Evolutionary conservation across 1,139 yeast genomes (phyloP), one percentile per base, ranked within the genome.

Genomic region (Nadsonia starkeyi-henricii): DNA sequence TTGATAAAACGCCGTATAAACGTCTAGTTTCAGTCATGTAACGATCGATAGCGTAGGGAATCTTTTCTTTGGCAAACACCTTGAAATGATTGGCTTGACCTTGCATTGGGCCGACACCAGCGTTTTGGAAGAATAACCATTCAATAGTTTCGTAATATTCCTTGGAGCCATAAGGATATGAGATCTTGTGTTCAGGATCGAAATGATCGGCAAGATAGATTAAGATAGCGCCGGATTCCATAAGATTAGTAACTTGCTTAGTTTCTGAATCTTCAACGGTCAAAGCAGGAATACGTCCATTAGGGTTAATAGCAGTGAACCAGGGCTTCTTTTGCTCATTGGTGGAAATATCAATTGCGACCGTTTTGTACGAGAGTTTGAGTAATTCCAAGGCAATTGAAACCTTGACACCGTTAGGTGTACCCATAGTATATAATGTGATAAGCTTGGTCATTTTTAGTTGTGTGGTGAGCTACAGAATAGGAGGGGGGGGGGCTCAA

Each of bases 281-380:
- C 20, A 79, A 59, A 1, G 77, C 70, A 18, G 85, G 85, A 49
- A 79, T 75, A 53, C 80, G 67, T 17, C 85, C 84, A 56, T 79
- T 78, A 26, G 81, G 79, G 58, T 79, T 77, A 56, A 77, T 61
- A 48, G 71, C 64, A 48, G 75, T 59, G 56, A 69, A 79, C 78
- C 79, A 75, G 1, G 68, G 73, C 52, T 71, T 68, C 58, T 79
- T 78, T 52, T 73, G 78, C 18, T 58, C 72, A 46, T 64, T 62
- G 23, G 59, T 64, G 2, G 53, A 17, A 46, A 78, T 62, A 53
- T 73, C 72, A 48, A 79, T 59, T n/a, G 54, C 52, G 43, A 70
- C 62, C 43, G 68, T 65, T 45, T 75, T 70, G 58, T 77, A 78
- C 30, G 72, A 67, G 42, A 77, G 56, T 1, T 71, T 67, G 41